Evolutionary conservation across 1,139 yeast genomes (phyloP).

Genomic region (Geotrichum restrictum): DNA sequence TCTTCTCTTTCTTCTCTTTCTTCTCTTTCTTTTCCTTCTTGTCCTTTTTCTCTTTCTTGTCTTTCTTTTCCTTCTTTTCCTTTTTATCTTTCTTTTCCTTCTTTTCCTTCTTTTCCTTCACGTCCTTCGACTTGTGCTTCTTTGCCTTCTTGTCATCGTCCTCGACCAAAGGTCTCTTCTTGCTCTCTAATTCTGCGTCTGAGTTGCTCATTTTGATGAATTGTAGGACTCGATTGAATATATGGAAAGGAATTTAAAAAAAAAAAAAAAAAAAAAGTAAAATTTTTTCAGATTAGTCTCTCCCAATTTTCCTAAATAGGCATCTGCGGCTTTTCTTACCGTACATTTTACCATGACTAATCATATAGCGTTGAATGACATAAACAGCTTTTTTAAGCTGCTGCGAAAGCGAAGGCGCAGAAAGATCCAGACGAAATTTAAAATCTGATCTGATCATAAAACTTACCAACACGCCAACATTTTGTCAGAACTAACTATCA

Average conservation of each 20-base stretch:
- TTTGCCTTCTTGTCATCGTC: constrained; percentile 17
- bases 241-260: not conserved
- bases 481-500: too few relatives aligned
- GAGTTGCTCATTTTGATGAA: constrained; percentile 11
- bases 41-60: constrained; percentile 47
- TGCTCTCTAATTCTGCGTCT: constrained; percentile 11
- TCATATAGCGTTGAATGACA: too few relatives aligned
- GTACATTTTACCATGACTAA: too few relatives aligned
- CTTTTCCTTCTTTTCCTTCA: constrained; percentile 25
- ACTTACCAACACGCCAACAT: too few relatives aligned
- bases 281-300: not conserved
- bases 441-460: too few relatives aligned
- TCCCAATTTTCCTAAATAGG: constrained; percentile 1
- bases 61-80: constrained; percentile 29
- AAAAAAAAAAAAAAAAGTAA: not conserved
- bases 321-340: not conserved
- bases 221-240: not conserved
- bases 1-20: constrained; percentile 39
- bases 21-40: constrained; percentile 47
- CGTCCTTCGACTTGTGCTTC: constrained; percentile 22
- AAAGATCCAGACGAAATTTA: too few relatives aligned
- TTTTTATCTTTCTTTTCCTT: constrained; percentile 27
- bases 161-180: constrained; percentile 18
- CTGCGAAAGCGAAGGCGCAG: not conserved
- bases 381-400: too few relatives aligned